These are phyloP conservation scores for Hypoxylon rickii DNA, from an alignment of 495 filamentous ascomycete genomes.

Conservation along the genomic window DNA sequence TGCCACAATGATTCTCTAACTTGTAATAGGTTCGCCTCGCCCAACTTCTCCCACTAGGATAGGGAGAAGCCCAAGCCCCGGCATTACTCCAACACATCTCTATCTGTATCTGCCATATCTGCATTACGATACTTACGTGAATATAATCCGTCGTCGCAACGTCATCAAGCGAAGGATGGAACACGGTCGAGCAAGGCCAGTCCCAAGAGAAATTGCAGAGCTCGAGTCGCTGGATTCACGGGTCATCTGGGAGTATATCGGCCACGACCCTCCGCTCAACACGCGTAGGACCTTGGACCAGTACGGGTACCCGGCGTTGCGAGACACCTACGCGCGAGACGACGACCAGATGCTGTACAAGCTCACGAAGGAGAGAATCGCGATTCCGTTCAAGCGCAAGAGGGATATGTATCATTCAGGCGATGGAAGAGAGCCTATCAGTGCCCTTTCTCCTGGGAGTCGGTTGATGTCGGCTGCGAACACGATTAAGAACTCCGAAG, in stretches of 20 bases:
- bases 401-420: slow-evolving; percentile 28
- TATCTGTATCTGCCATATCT: slow-evolving; percentile 59
- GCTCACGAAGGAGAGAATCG: slow-evolving; percentile 55
- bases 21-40: slow-evolving; percentile 35
- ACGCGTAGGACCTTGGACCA: slow-evolving; percentile 68
- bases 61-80: slow-evolving; percentile 42
- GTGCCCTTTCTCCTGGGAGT: slow-evolving; percentile 14
- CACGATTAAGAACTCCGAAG: slow-evolving; percentile 15
- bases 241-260: slow-evolving; percentile 67
- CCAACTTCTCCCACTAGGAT: slow-evolving; percentile 15
- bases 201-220: slow-evolving; percentile 56
- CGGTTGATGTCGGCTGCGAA: slow-evolving; percentile 16
- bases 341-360: slow-evolving; percentile 76
- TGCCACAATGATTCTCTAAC: slow-evolving; percentile 19
- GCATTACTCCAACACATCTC: slow-evolving; percentile 47
- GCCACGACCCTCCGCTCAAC: slow-evolving; percentile 67
- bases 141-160: slow-evolving; percentile 62
- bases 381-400: slow-evolving; percentile 24
- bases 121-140: slow-evolving; percentile 69
- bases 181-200: slow-evolving; percentile 62
- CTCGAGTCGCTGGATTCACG: slow-evolving; percentile 61
- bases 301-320: slow-evolving; percentile 66
- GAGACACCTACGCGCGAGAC: slow-evolving; percentile 65
- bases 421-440: slow-evolving; percentile 17
- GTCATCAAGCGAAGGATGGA: slow-evolving; percentile 58